These are phyloP conservation scores for Peterozyma toletana DNA, from an alignment of 805 yeast genomes.

Conservation along the genomic window DNA sequence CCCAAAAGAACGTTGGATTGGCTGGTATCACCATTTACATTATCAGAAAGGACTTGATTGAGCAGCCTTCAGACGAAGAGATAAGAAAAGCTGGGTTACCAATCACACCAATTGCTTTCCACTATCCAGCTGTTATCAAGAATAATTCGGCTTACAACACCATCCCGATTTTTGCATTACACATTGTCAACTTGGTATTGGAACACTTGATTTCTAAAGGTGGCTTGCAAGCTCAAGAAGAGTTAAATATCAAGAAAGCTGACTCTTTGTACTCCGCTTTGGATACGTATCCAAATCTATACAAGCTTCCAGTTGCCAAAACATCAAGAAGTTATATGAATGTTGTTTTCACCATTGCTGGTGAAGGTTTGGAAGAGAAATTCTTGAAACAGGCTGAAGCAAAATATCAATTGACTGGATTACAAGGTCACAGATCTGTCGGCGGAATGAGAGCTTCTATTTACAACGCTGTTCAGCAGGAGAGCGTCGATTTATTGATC, in stretches of 20 bases:
- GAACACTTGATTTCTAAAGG: constrained; percentile 57
- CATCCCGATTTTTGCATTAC: constrained; percentile 87
- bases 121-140: constrained; percentile 76
- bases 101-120: constrained; percentile 81
- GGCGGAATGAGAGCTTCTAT: constrained; percentile 95
- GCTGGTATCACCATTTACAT: constrained; percentile 94
- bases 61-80: constrained; percentile 56
- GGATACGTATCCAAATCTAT: constrained; percentile 60
- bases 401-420: constrained; percentile 55
- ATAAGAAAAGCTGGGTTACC: constrained; percentile 60
- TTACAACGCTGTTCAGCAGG: constrained; percentile 75
- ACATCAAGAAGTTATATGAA: constrained; percentile 81
- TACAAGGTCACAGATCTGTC: constrained; percentile 94
- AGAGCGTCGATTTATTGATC: constrained; percentile 50
- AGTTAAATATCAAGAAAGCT: constrained; percentile 56
- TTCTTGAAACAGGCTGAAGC: constrained; percentile 64
- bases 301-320: constrained; percentile 56
- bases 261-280: constrained; percentile 53
- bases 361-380: constrained; percentile 51
- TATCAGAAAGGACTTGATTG: constrained; percentile 72
- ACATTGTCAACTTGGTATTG: constrained; percentile 75
- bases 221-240: constrained; percentile 61
- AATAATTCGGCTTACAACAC: constrained; percentile 95
- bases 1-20: constrained; percentile 95
- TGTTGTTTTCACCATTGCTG: constrained; percentile 76